phyloP scores from a whole-genome alignment of 352 stramenopile species.

The Globisporangium echinulatum region DNA sequence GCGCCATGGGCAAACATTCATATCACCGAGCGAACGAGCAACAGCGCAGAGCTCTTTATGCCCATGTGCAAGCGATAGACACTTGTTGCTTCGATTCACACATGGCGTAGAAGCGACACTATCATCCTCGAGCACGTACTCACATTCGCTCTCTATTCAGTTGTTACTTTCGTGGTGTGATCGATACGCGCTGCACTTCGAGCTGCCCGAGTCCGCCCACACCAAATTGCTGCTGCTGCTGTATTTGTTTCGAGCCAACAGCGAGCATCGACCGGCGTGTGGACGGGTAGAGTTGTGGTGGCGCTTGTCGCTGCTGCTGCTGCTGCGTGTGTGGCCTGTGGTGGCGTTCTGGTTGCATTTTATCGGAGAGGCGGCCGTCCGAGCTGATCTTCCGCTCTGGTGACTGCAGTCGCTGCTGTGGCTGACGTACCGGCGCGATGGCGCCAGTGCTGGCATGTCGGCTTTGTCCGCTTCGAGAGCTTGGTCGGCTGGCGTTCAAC shows the following conservation, averaged over 20 bases:
- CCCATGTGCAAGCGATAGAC: no score
- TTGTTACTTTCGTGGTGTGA: conserved; percentile 5
- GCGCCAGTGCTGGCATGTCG: not conserved
- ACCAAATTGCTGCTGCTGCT: conserved; percentile 5
- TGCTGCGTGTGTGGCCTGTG: not conserved
- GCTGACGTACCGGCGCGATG: not conserved
- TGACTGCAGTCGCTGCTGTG: no score
- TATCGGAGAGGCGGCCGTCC: no score
- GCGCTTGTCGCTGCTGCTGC: not conserved
- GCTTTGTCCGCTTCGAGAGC: not conserved
- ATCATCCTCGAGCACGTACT: no score
- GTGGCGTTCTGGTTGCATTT: no score
- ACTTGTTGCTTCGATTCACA: no score
- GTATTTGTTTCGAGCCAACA: conserved; percentile 1
- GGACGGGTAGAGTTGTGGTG: not conserved
- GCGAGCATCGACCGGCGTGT: conserved; percentile 4
- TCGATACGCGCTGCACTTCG: conserved; percentile 6
- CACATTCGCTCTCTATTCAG: no score
- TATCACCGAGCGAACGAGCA: no score
- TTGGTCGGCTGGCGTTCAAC: not conserved
- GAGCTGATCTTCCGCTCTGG: no score
- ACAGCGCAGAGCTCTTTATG: no score
- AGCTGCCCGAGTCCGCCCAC: not conserved
- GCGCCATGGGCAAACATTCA: no score
- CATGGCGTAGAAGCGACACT: no score